A percentile compares a stretch with the other conserved stretches of the same genome.
Conservation (phyloP, 2,329 filamentous ascomycete species). For the Xylaria sp. region DNA sequence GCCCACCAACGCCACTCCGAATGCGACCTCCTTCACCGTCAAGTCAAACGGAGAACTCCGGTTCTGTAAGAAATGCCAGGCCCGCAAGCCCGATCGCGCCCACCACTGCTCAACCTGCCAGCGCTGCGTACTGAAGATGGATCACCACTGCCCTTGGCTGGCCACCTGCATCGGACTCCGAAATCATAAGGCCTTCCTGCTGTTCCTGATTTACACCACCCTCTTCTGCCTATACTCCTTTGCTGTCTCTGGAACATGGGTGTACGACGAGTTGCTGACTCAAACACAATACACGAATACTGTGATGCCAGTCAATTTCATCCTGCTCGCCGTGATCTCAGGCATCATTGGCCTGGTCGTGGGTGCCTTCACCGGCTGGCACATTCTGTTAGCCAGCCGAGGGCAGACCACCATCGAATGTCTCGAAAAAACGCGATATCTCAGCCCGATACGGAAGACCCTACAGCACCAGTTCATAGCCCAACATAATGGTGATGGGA, state of each 20-base stretch:
- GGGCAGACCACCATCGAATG: conserved; percentile 97
- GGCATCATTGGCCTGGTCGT: conserved; percentile 94
- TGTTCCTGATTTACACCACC: conserved; percentile 91
- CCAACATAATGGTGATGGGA: conserved; percentile 62
- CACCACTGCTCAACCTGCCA: conserved; percentile 97
- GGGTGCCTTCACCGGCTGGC: conserved; percentile 90
- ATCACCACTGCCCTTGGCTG: conserved; percentile 98
- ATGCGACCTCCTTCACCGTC: conserved; percentile 83
- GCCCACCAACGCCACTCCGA: conserved; percentile 73
- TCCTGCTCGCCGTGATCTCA: conserved; percentile 85
- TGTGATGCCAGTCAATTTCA: conserved; percentile 88
- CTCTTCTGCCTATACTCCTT: conserved; percentile 88
- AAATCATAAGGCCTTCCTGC: conserved; percentile 95
- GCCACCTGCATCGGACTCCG: conserved; percentile 92
- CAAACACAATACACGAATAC: conserved; percentile 77
- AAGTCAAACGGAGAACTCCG: conserved; percentile 88
- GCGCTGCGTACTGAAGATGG: conserved; percentile 98
- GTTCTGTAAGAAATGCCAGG: conserved; percentile 98
- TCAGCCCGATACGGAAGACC: conserved; percentile 79
- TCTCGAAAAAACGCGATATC: conserved; percentile 93
- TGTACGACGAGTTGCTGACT: conserved; percentile 83
- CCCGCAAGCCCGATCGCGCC: conserved; percentile 91
- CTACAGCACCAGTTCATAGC: conserved; percentile 73
- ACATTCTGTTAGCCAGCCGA: conserved; percentile 80
- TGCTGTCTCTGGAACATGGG: conserved; percentile 80